Percentiles rank a stretch among this genome's conserved stretches.
Conservation (phyloP, 2,329 filamentous ascomycete species). For the Aspergillus fumigatiaffinis region DNA sequence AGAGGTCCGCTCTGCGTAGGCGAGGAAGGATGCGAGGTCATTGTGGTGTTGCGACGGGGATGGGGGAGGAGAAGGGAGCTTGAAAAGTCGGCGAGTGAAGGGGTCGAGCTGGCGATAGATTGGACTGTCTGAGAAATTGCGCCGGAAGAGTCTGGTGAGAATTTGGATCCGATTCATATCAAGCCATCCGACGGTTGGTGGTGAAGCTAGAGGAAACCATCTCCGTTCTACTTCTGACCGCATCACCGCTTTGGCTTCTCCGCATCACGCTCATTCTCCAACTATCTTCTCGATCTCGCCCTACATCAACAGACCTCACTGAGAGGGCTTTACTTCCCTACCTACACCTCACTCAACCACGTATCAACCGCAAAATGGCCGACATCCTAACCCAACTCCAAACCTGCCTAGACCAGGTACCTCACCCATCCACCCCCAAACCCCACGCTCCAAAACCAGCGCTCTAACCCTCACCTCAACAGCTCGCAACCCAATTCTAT, state of each 20-base stretch:
- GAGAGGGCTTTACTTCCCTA: not conserved
- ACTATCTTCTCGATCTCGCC: not conserved
- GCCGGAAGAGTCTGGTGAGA: not conserved
- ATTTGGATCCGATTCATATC: not conserved
- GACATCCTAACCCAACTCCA: constrained; percentile 50
- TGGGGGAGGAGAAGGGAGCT: constrained; percentile 32
- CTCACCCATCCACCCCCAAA: not conserved
- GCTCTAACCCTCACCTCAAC: constrained; percentile 3
- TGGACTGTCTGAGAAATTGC: not conserved
- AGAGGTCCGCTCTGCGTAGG: constrained; percentile 35
- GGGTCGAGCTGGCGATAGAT: constrained; percentile 3
- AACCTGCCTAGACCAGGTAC: constrained; percentile 48
- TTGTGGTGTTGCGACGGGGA: constrained; percentile 34
- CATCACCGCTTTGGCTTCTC: not conserved
- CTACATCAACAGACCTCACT: not conserved
- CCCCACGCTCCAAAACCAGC: not conserved
- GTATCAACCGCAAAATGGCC: constrained; percentile 30
- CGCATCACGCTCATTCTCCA: not conserved
- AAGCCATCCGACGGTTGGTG: not conserved
- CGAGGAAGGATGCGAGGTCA: constrained; percentile 38
- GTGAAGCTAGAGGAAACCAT: not conserved
- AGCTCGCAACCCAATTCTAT: constrained; percentile 51
- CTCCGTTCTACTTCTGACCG: not conserved
- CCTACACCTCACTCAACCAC: not conserved
- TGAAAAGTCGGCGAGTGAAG: constrained; percentile 34